Base-by-base conservation (phyloP, 139 green algal species). In the Chlorella sp. region DNA sequence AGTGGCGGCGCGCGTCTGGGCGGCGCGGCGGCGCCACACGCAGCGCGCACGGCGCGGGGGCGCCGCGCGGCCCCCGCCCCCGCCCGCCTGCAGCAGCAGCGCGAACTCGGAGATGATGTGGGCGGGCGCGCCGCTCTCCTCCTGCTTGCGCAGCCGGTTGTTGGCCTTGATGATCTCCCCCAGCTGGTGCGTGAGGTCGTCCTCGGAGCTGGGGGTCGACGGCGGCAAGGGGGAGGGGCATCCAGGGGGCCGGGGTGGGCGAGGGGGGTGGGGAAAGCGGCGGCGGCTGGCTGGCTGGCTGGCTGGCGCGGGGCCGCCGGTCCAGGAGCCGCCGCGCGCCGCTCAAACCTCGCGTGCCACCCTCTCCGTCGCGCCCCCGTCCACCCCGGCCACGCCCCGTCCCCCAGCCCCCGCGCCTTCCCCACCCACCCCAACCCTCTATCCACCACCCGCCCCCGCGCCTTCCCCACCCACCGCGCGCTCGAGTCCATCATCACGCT, bases 111-210 rank as follows among this genome's bases (percentile, higher is more conserved):
- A 86, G 71, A 98, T 90, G 73, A 98, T 94, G 84, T 98, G 93
- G 68, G 91, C 77, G n/a, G 93, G 89, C 25, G 94, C 90, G 42
- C 96, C 96, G 64, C 88, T 94, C 83, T 92, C 78, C 51, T 97
- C 87, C 84, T 97, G 91, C 46, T 83, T 85, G 74, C 84, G 86
- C 62, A 99, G 87, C 33, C 87, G 81, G 77, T 93, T 93, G 87
- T 97, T 98, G 56, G 92, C 87, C 51, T 95, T 93, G 27, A 99
- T 85, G 74, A 99, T 98, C 82, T 98, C 94, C 41, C 84, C 87
- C 74, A 99, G 88, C 84, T 99, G 97, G 85, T 98, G 91, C 11
- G 96, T 99, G 53, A 99, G 76, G 82, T 99, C 96, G 82, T 99
- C 96, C 89, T 99, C 95, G 61, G 87, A 95, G 46, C 90, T 91